These are phyloP conservation scores for Debaryomyces sp. DNA, from an alignment of 1,139 yeast species.

Conservation along the genomic window DNA sequence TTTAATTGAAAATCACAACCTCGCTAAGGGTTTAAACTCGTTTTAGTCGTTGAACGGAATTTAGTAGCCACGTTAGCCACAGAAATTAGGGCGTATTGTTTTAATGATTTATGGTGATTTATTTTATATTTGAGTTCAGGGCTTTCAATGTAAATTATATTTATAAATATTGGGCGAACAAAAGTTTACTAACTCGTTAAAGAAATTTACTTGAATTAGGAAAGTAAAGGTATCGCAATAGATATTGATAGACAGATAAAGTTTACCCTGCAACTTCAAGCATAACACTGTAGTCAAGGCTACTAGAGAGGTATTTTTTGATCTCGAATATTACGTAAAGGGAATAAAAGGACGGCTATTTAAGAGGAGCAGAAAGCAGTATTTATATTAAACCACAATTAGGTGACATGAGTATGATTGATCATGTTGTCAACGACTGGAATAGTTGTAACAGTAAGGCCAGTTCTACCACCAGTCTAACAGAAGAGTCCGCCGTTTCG, in stretches of 20 bases:
- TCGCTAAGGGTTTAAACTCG: neutral
- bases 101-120: neutral
- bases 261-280: neutral
- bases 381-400: neutral
- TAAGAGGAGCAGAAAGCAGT: neutral
- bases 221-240: neutral
- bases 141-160: neutral
- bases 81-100: neutral
- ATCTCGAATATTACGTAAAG: neutral
- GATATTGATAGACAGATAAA: neutral
- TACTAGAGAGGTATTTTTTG: neutral
- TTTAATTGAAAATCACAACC: neutral
- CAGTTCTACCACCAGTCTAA: constrained; percentile 12
- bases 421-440: constrained; percentile 6
- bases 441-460: constrained; percentile 11
- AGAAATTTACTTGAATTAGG: neutral
- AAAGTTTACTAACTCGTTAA: neutral
- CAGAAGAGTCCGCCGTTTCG: constrained; percentile 6
- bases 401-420: constrained; percentile 7
- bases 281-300: neutral
- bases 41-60: neutral
- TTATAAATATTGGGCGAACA: neutral
- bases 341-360: neutral
- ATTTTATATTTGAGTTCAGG: neutral
- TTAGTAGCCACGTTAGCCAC: constrained; percentile 1